A percentile compares a stretch with the other conserved stretches of the same genome.
Evolutionary conservation across 148 eudicot genomes (phyloP).

Genomic region (Arctostaphylos glauca): DNA sequence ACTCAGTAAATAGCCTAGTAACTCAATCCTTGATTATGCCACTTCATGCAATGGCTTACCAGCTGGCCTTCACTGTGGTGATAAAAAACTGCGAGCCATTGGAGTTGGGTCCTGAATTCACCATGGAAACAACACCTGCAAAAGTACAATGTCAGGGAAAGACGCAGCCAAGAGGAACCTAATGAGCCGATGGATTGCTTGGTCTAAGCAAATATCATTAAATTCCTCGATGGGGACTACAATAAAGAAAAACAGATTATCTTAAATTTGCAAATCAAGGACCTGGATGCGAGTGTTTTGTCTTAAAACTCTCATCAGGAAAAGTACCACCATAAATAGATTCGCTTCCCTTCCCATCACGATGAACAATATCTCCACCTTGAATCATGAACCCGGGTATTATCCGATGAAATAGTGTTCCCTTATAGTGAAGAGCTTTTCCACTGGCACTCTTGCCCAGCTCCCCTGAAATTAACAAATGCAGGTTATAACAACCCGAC

Average conservation of each 20-base stretch:
- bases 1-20: background rate
- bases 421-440: constrained; percentile 74
- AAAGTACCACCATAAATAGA: constrained; percentile 78
- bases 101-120: constrained; percentile 85
- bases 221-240: constrained; percentile 10
- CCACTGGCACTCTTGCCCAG: constrained; percentile 57
- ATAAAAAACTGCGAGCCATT: constrained; percentile 96
- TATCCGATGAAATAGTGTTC: constrained; percentile 85
- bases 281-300: constrained; percentile 89
- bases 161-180: background rate
- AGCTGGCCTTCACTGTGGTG: constrained; percentile 86
- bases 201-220: background rate
- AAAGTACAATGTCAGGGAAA: background rate
- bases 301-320: constrained; percentile 77
- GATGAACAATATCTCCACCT: constrained; percentile 79
- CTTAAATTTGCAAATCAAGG: background rate
- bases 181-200: background rate
- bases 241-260: background rate
- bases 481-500: background rate
- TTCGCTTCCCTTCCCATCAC: constrained; percentile 80
- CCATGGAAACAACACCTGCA: constrained; percentile 93
- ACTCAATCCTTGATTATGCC: background rate
- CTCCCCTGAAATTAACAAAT: constrained; percentile 50
- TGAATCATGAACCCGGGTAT: constrained; percentile 98
- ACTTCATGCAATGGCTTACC: constrained; percentile 48